Percentiles rank a stretch among this genome's conserved stretches.
phyloP scores from a whole-genome alignment of 768 basidiomycete genomes.

The Hygrocybe punicea region DNA sequence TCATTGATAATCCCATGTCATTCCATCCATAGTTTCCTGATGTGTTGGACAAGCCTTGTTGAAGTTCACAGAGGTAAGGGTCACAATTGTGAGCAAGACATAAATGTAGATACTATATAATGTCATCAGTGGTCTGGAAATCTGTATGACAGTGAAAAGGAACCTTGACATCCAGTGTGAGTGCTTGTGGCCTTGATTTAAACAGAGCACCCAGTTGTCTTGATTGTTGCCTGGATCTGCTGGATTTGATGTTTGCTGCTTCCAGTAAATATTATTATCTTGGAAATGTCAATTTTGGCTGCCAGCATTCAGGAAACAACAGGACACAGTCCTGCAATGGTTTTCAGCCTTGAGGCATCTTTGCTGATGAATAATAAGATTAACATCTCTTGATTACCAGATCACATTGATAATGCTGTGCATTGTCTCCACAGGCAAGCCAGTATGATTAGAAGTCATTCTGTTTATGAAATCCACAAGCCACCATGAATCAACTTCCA shows the following conservation, averaged over 20 bases:
- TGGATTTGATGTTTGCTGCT: slow-evolving; percentile 1
- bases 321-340: background rate
- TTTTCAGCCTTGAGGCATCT: background rate
- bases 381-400: too few relatives aligned
- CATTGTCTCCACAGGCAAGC: too few relatives aligned
- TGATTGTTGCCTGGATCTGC: background rate
- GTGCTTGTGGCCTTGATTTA: too few relatives aligned
- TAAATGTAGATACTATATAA: background rate
- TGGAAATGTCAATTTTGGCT: background rate
- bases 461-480: too few relatives aligned
- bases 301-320: background rate
- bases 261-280: background rate
- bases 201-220: too few relatives aligned
- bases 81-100: background rate
- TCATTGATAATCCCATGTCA: too few relatives aligned
- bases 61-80: slow-evolving; percentile 7
- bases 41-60: slow-evolving; percentile 4
- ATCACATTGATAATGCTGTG: too few relatives aligned
- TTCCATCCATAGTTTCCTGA: too few relatives aligned
- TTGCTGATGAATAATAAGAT: background rate
- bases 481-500: too few relatives aligned
- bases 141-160: background rate
- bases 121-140: background rate
- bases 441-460: too few relatives aligned
- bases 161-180: background rate